These are phyloP conservation scores for Hysterangium stoloniferum DNA, from an alignment of 768 basidiomycete species.

Conservation along the genomic window DNA sequence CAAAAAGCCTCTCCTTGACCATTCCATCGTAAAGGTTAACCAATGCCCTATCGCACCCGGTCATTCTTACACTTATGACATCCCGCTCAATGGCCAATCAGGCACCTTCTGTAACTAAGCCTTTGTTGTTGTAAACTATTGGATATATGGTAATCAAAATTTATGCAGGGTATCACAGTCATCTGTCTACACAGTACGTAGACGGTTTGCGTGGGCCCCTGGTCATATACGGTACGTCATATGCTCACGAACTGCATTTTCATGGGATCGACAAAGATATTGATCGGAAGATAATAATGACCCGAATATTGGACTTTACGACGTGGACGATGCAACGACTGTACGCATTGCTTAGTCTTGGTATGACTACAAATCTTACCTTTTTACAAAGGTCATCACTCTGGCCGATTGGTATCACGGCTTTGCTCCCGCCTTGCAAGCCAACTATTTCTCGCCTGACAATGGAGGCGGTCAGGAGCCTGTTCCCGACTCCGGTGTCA, in stretches of 20 bases:
- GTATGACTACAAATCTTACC: neutral
- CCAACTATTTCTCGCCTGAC: neutral
- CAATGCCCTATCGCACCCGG: neutral
- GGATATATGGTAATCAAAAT: neutral
- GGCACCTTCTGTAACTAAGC: neutral
- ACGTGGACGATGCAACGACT: constrained; percentile 23
- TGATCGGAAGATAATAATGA: constrained; percentile 20
- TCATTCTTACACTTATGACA: neutral
- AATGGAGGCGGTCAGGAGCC: neutral
- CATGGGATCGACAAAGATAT: neutral
- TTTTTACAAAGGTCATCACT: neutral
- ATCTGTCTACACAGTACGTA: constrained; percentile 32
- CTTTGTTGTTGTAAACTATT: neutral
- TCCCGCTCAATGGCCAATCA: neutral
- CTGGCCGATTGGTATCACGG: neutral
- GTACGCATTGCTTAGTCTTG: constrained; percentile 43
- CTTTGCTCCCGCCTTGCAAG: neutral
- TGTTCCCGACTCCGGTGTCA: constrained; percentile 22
- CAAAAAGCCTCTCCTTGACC: neutral
- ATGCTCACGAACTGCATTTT: neutral
- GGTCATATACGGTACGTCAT: constrained; percentile 19
- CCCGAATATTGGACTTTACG: constrained; percentile 23
- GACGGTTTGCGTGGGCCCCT: constrained; percentile 36
- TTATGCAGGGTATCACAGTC: constrained; percentile 35
- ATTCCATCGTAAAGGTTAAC: no score